These are phyloP conservation scores for Mycena sanguinolenta DNA, from an alignment of 768 basidiomycete genomes.

Conservation along the genomic window DNA sequence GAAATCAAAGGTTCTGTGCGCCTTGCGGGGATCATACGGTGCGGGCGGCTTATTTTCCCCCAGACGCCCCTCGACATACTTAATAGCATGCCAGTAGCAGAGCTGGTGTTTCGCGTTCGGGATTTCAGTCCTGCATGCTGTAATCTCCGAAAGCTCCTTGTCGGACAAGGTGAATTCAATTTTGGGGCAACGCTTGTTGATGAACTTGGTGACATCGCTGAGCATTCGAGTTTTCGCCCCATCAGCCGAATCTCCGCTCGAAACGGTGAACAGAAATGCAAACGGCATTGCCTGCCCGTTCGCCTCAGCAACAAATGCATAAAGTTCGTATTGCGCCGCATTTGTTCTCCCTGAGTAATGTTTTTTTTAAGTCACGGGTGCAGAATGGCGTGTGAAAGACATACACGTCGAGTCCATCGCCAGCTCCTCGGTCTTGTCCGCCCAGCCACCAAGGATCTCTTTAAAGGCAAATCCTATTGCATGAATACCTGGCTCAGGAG, in stretches of 20 bases:
- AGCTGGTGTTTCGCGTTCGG: constrained; percentile 44
- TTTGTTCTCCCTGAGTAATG: constrained; percentile 2
- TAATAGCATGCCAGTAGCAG: constrained; percentile 50
- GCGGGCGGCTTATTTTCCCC: constrained; percentile 39
- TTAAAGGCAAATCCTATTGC: background rate
- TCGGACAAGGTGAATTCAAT: constrained; percentile 44
- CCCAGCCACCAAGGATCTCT: constrained; percentile 1
- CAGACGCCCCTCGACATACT: constrained; percentile 40
- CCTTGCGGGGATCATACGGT: constrained; percentile 33
- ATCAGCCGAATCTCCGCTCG: background rate
- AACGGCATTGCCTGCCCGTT: background rate
- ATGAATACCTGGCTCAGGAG: background rate
- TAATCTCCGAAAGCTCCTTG: constrained; percentile 48
- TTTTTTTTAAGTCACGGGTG: background rate
- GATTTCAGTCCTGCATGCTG: constrained; percentile 14
- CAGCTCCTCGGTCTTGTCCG: background rate
- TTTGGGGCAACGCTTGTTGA: constrained; percentile 2
- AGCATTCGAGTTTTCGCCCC: constrained; percentile 9
- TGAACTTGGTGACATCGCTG: background rate
- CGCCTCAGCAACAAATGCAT: background rate
- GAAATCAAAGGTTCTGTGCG: constrained; percentile 35
- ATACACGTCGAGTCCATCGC: constrained; percentile 12
- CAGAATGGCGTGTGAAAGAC: background rate
- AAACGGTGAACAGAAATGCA: background rate
- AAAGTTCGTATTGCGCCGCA: background rate